Base-by-base conservation (phyloP, 805 yeast genomes). In the Kuraishia floccosa region DNA sequence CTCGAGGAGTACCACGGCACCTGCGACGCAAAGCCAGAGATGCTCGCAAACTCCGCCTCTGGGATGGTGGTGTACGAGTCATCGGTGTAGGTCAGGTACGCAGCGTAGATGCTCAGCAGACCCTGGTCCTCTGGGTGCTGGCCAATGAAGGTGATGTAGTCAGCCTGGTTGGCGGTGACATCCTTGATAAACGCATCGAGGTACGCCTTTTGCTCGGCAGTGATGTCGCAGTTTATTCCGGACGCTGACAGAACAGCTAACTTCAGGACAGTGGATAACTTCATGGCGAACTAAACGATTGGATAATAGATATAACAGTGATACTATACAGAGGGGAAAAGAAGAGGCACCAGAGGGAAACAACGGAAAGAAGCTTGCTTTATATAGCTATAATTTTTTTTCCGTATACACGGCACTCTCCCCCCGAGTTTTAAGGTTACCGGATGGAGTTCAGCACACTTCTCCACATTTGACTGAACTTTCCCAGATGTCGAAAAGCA, bases 101-200 rank as follows among this genome's bases (percentile, higher is more conserved):
- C 36, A 18, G 40, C 24, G 30, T 58, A 59, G 12, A 43, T 10
- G 12, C 24, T 17, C 18, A 41, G 28, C 19, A 43, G 45, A 10
- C 39, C 51, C 3, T 46, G 35, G 16, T 54, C 55, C 25, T 46
- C 52, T 10, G 48, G 35, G 22, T 58, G 50, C 6, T 51, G 47
- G 17, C 39, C 48, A 30, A 58, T 41, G 36, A 42, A 56, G 30
- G 50, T 38, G 13, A 60, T 25, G 40, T 62, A 61, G 16, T 59
- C 49, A 21, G 33, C 38, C 6, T 38, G 35, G 41, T 62, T 44
- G 32, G 37, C 45, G 25, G 49, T 45, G 33, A 52, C 49, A 41
- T 63, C 68, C 17, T 49, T 41, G 24, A 52, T 52, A 17, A 62
- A 40, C n/a, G 55, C 65, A 10, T 58, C 57, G 27, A 61, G 37